Percentiles rank a stretch among this genome's conserved stretches.
These are phyloP conservation scores for Umbelopsis ramanniana DNA, from an alignment of 192 early-diverging fungal genomes.

Conservation along the genomic window DNA sequence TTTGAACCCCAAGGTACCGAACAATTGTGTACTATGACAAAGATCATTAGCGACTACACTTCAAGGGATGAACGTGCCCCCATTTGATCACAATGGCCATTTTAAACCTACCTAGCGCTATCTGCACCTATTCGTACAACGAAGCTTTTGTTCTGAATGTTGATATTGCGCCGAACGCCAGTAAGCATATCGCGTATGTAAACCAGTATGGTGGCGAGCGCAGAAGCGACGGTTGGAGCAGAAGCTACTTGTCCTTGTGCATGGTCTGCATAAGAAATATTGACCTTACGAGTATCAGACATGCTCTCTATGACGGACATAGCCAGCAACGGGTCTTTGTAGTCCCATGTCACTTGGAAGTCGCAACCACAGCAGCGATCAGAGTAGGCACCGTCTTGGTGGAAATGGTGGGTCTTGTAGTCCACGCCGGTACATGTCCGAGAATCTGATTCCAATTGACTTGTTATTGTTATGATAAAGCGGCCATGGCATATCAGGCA, in stretches of 20 bases:
- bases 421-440: background rate
- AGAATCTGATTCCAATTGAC: background rate
- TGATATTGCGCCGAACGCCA: conserved; percentile 38
- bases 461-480: background rate
- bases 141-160: conserved; percentile 37
- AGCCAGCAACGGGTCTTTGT: conserved; percentile 20
- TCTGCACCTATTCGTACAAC: conserved; percentile 39
- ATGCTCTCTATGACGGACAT: conserved; percentile 16
- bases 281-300: conserved; percentile 20
- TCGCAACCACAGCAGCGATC: conserved; percentile 34
- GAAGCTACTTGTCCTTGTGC: background rate
- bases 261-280: conserved; percentile 16
- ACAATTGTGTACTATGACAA: conserved; percentile 31
- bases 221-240: conserved; percentile 27
- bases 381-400: conserved; percentile 6
- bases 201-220: conserved; percentile 12
- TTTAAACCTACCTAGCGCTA: conserved; percentile 35
- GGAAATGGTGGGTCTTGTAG: conserved; percentile 35
- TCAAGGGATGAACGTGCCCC: too few relatives aligned
- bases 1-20: conserved; percentile 32
- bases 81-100: background rate
- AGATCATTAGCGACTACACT: background rate
- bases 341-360: background rate
- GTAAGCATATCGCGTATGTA: conserved; percentile 36
- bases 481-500: conserved; percentile 6